Conservation (phyloP, 139 green algal genomes). For the Edaphochlamys debaryana region DNA sequence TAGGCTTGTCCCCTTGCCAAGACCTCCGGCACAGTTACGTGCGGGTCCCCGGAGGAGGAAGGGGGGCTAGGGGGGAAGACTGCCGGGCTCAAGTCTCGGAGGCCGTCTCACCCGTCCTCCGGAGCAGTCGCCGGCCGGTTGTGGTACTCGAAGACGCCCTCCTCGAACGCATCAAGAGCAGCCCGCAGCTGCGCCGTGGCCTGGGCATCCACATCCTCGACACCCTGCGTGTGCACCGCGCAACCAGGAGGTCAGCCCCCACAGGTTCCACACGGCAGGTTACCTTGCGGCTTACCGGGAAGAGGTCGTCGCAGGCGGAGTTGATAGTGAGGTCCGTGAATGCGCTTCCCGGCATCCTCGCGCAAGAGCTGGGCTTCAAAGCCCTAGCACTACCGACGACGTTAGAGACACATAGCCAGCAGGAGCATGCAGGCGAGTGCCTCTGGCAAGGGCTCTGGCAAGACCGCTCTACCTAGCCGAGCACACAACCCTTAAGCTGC, state of each 20-base stretch:
- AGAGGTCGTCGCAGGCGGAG: conserved; percentile 30
- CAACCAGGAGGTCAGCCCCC: not conserved
- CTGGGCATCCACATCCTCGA: conserved; percentile 32
- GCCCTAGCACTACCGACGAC: not conserved
- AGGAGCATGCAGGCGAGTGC: too few species aligned
- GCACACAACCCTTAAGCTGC: too few species aligned
- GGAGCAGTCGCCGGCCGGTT: not conserved
- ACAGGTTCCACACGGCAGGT: not conserved
- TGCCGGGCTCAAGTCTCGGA: not conserved
- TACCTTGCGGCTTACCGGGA: not conserved
- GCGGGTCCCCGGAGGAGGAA: too few species aligned
- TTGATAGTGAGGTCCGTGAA: conserved; percentile 28
- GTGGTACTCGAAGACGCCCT: conserved; percentile 30
- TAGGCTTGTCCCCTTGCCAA: not conserved
- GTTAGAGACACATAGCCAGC: not conserved
- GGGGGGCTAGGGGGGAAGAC: too few species aligned
- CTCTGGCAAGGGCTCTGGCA: too few species aligned
- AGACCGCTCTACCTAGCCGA: too few species aligned
- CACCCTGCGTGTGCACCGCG: not conserved
- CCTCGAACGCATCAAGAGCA: conserved; percentile 29
- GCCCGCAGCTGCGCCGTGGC: conserved; percentile 18
- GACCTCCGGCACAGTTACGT: not conserved
- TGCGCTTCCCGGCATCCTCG: not conserved
- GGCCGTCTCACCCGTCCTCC: not conserved
- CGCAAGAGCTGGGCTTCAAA: not conserved